Conservation (phyloP, 129 eudicot genomes). For the Pseudognaphalium luteoalbum region DNA sequence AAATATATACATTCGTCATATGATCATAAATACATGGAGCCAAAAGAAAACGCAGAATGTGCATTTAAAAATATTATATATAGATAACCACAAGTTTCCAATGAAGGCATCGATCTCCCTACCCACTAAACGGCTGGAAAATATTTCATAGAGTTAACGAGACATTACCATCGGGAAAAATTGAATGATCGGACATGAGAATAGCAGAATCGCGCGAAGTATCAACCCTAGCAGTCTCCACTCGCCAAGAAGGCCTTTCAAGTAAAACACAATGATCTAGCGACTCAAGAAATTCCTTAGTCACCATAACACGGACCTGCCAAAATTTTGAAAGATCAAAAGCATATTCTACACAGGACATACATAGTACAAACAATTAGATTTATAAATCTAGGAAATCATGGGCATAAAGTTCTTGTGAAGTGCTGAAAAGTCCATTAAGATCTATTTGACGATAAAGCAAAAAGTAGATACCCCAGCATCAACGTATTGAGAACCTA, state of each 20-base stretch:
- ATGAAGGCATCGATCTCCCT: background rate
- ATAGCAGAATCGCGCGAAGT: slow-evolving; percentile 59
- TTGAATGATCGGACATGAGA: slow-evolving; percentile 80
- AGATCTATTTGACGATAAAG: background rate
- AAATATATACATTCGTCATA: background rate
- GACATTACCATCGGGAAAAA: slow-evolving; percentile 62
- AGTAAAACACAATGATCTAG: slow-evolving; percentile 52
- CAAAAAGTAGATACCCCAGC: slow-evolving; percentile 62
- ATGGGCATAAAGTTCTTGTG: background rate
- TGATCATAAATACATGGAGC: background rate
- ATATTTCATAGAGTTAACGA: background rate
- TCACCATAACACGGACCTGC: slow-evolving; percentile 59
- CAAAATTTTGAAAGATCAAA: slow-evolving; percentile 17
- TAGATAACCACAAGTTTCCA: background rate
- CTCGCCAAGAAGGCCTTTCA: slow-evolving; percentile 86
- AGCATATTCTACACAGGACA: background rate
- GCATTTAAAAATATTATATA: background rate
- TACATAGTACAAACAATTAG: background rate
- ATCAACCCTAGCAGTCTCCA: slow-evolving; percentile 59
- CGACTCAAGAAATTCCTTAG: slow-evolving; percentile 74
- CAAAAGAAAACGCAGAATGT: background rate
- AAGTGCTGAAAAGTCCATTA: background rate
- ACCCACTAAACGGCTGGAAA: background rate
- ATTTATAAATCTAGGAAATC: background rate
- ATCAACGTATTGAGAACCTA: slow-evolving; percentile 83